phyloP scores from a whole-genome alignment of 352 stramenopile genomes.

The Phytophthora fragariae region DNA sequence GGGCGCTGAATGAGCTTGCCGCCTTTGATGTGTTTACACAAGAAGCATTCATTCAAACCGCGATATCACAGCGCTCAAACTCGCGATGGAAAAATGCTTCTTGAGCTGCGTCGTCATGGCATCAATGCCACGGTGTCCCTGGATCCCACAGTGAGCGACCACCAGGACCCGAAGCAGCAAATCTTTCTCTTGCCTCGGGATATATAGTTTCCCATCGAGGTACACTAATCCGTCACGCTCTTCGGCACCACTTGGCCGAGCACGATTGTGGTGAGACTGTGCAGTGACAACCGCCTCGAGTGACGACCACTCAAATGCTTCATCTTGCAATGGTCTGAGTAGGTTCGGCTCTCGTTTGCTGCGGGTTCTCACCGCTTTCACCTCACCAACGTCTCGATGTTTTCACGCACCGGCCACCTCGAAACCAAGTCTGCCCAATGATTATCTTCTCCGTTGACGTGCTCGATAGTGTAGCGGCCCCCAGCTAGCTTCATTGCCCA shows the following conservation, averaged over 20 bases:
- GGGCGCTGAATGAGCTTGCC: no score
- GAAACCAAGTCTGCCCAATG: background rate
- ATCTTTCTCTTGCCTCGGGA: background rate
- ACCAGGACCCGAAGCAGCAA: background rate
- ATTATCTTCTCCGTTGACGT: background rate
- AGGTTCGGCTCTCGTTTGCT: background rate
- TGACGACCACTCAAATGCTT: background rate
- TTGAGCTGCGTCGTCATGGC: conserved; percentile 1
- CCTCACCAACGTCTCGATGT: background rate
- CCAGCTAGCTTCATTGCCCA: conserved; percentile 5
- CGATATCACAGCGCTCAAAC: background rate
- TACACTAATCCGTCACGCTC: background rate
- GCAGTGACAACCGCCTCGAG: background rate
- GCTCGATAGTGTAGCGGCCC: background rate
- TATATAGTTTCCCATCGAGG: background rate
- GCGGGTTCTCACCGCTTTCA: background rate
- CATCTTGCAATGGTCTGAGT: background rate
- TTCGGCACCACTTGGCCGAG: background rate
- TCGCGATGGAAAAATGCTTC: background rate
- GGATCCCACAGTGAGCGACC: conserved; percentile 3
- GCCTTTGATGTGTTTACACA: no score
- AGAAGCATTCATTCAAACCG: no score
- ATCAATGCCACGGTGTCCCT: conserved; percentile 6
- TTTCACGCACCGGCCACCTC: background rate
- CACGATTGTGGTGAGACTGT: background rate